Evolutionary conservation across 495 filamentous ascomycete species (phyloP).

Genomic region (Amphirosellinia nigrospora): DNA sequence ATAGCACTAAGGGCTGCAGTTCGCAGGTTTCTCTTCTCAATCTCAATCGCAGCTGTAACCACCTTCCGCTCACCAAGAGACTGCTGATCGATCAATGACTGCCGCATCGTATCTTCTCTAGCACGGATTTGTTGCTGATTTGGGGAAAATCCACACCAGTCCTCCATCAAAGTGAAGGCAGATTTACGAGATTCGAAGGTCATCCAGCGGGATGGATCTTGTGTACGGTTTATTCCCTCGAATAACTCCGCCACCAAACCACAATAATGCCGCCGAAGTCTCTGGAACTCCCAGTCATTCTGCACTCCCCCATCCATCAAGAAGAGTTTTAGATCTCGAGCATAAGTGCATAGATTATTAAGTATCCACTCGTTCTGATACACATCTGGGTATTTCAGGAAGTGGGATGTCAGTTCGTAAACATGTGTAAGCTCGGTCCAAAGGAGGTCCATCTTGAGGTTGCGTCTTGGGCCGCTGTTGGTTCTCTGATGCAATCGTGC

Average conservation of each 20-base stretch:
- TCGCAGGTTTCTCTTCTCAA: constrained; percentile 89
- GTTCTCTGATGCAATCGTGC: constrained; percentile 82
- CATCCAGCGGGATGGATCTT: constrained; percentile 88
- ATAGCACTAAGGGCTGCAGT: constrained; percentile 93
- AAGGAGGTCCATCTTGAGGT: constrained; percentile 79
- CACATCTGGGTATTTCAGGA: constrained; percentile 77
- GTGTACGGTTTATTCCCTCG: constrained; percentile 85
- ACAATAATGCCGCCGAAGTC: constrained; percentile 89
- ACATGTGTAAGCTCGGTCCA: constrained; percentile 95
- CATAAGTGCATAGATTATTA: constrained; percentile 85
- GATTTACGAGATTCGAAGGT: constrained; percentile 94
- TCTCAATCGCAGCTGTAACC: constrained; percentile 88
- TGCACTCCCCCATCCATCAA: constrained; percentile 93
- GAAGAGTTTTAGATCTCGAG: constrained; percentile 91
- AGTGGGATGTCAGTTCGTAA: constrained; percentile 92
- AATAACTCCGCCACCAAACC: constrained; percentile 92
- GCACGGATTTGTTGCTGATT: constrained; percentile 83
- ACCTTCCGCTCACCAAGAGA: constrained; percentile 70
- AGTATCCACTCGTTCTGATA: constrained; percentile 93
- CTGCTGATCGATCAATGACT: constrained; percentile 72
- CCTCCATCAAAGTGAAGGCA: constrained; percentile 94
- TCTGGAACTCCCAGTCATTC: constrained; percentile 95
- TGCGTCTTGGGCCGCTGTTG: constrained; percentile 75
- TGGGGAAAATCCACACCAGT: constrained; percentile 97
- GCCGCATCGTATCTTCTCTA: constrained; percentile 86